These are phyloP conservation scores for Beauveria asiatica DNA, from an alignment of 2,329 filamentous ascomycete species.

Conservation along the genomic window DNA sequence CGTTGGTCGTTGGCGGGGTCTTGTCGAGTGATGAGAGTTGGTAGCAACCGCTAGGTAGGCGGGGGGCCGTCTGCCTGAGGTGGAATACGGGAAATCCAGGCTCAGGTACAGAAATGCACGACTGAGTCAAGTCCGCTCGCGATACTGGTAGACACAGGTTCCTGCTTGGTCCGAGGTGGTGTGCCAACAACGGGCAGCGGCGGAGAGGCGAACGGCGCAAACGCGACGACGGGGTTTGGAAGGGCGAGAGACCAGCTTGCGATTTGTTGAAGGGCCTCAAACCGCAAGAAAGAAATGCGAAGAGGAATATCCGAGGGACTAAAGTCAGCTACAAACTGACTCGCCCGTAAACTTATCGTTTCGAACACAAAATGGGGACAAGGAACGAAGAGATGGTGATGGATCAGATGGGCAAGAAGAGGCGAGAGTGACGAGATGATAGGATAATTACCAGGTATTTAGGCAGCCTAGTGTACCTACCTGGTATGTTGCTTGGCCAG, in stretches of 20 bases:
- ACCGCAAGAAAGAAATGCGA: not conserved
- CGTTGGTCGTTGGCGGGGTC: conserved; percentile 1
- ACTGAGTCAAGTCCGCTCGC: not conserved
- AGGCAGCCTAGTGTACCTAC: conserved; percentile 3
- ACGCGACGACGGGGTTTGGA: conserved; percentile 1
- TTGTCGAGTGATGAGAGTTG: conserved; percentile 2
- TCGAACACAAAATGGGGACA: not conserved
- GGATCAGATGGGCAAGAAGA: conserved; percentile 2
- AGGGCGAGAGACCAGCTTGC: not conserved
- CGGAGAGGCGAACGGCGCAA: conserved; percentile 8
- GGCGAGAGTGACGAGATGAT: conserved; percentile 3
- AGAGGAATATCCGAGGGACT: too few relatives aligned
- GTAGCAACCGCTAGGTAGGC: not conserved
- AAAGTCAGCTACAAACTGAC: not conserved
- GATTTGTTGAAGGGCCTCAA: not conserved
- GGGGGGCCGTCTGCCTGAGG: not conserved
- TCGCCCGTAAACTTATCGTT: not conserved
- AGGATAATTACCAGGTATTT: not conserved
- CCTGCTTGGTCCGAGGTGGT: not conserved
- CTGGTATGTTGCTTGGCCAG: too few relatives aligned
- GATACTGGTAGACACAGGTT: not conserved
- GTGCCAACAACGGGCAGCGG: not conserved
- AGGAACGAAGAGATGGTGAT: not conserved
- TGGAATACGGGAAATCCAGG: too few relatives aligned
- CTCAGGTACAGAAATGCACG: not conserved